Evolutionary conservation across 139 green algal species (phyloP), one percentile per base, ranked within the genome.

Genomic region (Raphidocelis subcapitata): DNA sequence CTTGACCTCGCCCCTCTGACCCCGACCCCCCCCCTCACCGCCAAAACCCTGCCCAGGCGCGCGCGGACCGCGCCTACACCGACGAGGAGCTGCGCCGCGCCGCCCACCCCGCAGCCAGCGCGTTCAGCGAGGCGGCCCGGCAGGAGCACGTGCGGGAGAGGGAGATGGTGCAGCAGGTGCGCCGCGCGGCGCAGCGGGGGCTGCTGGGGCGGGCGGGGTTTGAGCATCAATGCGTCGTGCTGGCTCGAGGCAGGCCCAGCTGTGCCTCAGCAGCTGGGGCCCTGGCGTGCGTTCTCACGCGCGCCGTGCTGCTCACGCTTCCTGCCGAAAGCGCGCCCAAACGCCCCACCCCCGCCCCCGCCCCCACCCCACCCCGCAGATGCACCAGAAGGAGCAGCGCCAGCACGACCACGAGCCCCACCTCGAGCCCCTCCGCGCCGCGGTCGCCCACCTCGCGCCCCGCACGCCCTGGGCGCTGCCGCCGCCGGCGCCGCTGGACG

Each of bases 121-220:
- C 44, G 18, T 77, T 70, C 21, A 28, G 52, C 62, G 46, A 63
- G 61, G 61, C 61, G 0, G 61, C 61, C 1, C 33, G 61, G 5
- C 57, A 56, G 70, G 70, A 77, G 70, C 70, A 77, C 61, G 14
- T 31, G 32, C 46, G 61, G 16, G 70, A 77, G 60, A 29, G 61
- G 20, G 59, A 77, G 31, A 29, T 65, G 24, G 37, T 77, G 31
- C 59, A 69, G 61, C 47, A 70, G 61, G 46, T 62, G 47, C 69
- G 68, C 46, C 29, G 29, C 31, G 70, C 64, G 61, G 70, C 47
- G 2, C 41, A 77, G 47, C 60, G 63, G 31, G 59, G 36, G n/a
- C 57, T 60, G 32, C 44, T 46, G 5, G 46, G 33, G 26, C 46
- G 55, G 47, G 21, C 59, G 31, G 55, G 37, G 0, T 32, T 47